These are phyloP conservation scores for Fusarium praegraminearum DNA, from an alignment of 2,329 filamentous ascomycete genomes.

Conservation along the genomic window DNA sequence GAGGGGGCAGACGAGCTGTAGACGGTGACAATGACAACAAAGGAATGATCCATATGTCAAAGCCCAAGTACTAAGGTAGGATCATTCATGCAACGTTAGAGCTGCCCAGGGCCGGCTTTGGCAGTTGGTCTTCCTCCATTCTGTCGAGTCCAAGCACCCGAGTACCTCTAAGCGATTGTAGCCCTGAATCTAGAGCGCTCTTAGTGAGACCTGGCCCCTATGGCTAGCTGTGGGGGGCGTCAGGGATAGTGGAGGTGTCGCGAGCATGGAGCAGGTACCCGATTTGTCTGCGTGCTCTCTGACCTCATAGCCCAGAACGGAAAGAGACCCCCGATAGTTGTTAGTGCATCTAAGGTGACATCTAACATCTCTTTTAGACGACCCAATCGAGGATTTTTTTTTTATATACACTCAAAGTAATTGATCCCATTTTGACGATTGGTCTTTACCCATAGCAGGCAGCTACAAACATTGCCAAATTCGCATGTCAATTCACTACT, in stretches of 20 bases:
- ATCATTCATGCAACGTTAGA: constrained; percentile 36
- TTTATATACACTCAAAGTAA: constrained; percentile 2
- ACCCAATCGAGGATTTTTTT: constrained; percentile 36
- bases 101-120: constrained; percentile 9
- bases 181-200: neutral
- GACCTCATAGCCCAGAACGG: constrained; percentile 24
- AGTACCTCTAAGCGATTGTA: constrained; percentile 28
- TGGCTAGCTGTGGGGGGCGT: neutral
- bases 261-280: constrained; percentile 12
- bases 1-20: constrained; percentile 11
- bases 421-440: constrained; percentile 15
- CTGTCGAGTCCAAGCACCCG: constrained; percentile 20
- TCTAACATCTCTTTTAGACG: neutral
- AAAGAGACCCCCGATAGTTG: constrained; percentile 1
- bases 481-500: neutral
- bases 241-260: constrained; percentile 1
- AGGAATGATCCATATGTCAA: constrained; percentile 21
- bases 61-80: constrained; percentile 2
- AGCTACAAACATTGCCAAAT: constrained; percentile 3
- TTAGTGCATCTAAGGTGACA: constrained; percentile 16
- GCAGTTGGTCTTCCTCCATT: neutral
- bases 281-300: constrained; percentile 2
- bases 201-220: constrained; percentile 14
- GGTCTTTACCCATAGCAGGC: constrained; percentile 10
- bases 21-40: constrained; percentile 15